Base-by-base conservation (phyloP, 2,329 filamentous ascomycete species). In the Exophiala viscosa region DNA sequence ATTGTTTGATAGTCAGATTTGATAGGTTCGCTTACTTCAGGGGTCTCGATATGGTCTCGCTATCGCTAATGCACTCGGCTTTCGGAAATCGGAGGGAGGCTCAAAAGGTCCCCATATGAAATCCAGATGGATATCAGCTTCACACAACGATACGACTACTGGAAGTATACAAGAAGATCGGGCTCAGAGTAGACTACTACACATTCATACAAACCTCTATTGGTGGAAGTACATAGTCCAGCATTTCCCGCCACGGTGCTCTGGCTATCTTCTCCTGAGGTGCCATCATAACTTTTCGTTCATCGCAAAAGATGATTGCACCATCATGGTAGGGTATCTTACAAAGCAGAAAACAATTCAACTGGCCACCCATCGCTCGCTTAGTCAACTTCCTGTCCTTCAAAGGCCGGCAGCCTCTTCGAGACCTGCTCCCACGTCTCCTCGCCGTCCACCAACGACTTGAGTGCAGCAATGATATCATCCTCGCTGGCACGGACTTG, bases 401-500 rank as follows among this genome's bases (percentile, higher is more conserved):
- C 85, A 69, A 96, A 97, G 58, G 85, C 84, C 23, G 92, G 92
- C 64, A 97, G 76, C 66, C 90, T 84, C 59, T 80, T 78, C 70
- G 86, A 79, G 34, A 96, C 77, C 66, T 95, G 85, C 58, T 77
- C 74, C 83, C 84, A 87, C 32, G 75, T 77, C 73, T 84, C 81
- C 53, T 79, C 80, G 42, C 83, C 83, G 52, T 82, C 79, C 39
- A 82, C 77, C 60, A 86, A 71, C 49, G 73, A 77, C 70, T 81
- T 81, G 63, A 93, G 81, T 23, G 90, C 89, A 51, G 82, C 79
- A 54, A 93, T 73, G 54, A 97, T 90, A 67, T 86, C 86, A 36
- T 88, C 86, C 68, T 93, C 82, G 58, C 83, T 84, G 9, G 88
- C 88, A 56, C 93, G 86, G 52, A 97, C 90, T 75, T 97, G 92